These are phyloP conservation scores for Monilinia vaccinii-corymbosi DNA, from an alignment of 2,329 filamentous ascomycete genomes.

Conservation along the genomic window DNA sequence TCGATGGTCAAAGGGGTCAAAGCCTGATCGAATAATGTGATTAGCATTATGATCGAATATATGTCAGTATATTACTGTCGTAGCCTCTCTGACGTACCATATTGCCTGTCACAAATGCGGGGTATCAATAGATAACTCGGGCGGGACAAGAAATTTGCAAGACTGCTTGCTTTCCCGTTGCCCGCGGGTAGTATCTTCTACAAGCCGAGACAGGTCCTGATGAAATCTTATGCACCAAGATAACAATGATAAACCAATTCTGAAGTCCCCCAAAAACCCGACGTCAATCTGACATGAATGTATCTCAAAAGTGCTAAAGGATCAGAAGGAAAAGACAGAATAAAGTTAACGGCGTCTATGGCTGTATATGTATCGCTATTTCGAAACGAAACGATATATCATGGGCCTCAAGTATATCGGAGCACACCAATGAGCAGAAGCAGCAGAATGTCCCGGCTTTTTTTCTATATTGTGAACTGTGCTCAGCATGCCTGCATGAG, in stretches of 20 bases:
- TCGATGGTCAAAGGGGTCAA: constrained; percentile 24
- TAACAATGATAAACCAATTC: constrained; percentile 16
- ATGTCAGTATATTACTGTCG: background rate
- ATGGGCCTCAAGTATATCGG: constrained; percentile 17
- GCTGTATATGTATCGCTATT: constrained; percentile 27
- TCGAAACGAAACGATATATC: constrained; percentile 12
- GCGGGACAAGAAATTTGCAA: constrained; percentile 7
- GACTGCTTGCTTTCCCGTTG: constrained; percentile 11
- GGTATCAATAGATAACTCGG: constrained; percentile 3
- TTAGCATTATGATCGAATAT: constrained; percentile 15
- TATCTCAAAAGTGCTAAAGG: constrained; percentile 17
- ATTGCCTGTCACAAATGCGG: background rate
- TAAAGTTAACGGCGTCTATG: constrained; percentile 24
- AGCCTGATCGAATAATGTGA: constrained; percentile 16
- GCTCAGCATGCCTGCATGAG: constrained; percentile 25
- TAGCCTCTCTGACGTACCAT: constrained; percentile 5
- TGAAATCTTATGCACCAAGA: constrained; percentile 10
- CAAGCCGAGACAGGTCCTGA: background rate
- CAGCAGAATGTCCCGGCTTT: constrained; percentile 15
- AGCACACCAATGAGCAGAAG: constrained; percentile 21
- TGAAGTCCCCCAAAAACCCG: background rate
- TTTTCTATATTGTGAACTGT: constrained; percentile 23
- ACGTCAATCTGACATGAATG: background rate
- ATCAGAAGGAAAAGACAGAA: constrained; percentile 18
- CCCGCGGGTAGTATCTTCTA: constrained; percentile 4